Evolutionary conservation across 1,139 yeast genomes (phyloP).

Genomic region (Sugiyamaella paludigena): DNA sequence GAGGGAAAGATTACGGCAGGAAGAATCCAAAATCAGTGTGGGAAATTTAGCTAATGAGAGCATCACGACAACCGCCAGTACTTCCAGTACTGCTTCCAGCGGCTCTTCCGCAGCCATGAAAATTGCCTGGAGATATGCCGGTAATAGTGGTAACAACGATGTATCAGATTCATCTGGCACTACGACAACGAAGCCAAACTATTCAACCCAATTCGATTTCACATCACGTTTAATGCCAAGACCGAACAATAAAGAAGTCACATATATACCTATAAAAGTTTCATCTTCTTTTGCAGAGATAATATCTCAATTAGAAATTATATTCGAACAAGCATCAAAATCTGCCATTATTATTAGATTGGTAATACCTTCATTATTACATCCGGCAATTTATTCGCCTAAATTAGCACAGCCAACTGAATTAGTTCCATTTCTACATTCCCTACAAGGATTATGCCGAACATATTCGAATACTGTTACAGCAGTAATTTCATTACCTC

Average conservation of each 20-base stretch:
- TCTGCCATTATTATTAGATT: conserved; percentile 53
- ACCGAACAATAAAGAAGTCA: conserved; percentile 60
- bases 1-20: conserved; percentile 57
- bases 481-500: conserved; percentile 55
- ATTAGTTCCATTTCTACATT: conserved; percentile 61
- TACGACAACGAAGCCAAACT: conserved; percentile 21
- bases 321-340: conserved; percentile 14
- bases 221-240: conserved; percentile 68
- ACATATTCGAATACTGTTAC: conserved; percentile 49
- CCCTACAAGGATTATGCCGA: conserved; percentile 55
- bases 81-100: conserved; percentile 9
- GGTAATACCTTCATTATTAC: conserved; percentile 70
- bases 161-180: conserved; percentile 5
- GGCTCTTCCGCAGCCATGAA: conserved; percentile 41
- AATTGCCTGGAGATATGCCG: conserved; percentile 54
- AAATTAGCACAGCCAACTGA: conserved; percentile 47
- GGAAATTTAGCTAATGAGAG: conserved; percentile 51
- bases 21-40: conserved; percentile 65
- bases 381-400: conserved; percentile 74
- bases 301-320: conserved; percentile 15
- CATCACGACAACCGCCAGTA: not conserved
- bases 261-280: conserved; percentile 12
- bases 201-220: conserved; percentile 47
- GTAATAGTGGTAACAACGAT: conserved; percentile 11
- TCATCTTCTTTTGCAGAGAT: not conserved